Conservation (phyloP, 1,284 basidiomycete species). For the Pseudozyma thailandica region DNA sequence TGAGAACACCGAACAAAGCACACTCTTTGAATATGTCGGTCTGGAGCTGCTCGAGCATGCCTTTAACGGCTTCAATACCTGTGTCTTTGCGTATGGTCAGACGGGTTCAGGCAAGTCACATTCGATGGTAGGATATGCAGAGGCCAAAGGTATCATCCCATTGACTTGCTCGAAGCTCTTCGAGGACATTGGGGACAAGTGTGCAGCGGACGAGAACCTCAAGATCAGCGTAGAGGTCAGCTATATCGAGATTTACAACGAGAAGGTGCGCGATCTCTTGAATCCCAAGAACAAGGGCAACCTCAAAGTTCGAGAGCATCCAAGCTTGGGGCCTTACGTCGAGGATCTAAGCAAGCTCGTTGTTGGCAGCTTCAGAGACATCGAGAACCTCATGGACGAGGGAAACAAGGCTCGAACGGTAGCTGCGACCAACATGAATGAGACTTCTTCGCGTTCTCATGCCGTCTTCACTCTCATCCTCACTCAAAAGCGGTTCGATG, state of each 20-base stretch:
- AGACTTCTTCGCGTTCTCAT: conserved; percentile 62
- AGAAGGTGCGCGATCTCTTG: conserved; percentile 92
- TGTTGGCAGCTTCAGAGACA: conserved; percentile 89
- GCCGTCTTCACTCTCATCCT: conserved; percentile 63
- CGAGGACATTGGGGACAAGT: conserved; percentile 77
- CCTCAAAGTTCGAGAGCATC: conserved; percentile 94
- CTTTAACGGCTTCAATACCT: conserved; percentile 94
- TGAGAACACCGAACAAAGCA: conserved; percentile 71
- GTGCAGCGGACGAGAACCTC: conserved; percentile 76
- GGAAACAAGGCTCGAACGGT: conserved; percentile 82
- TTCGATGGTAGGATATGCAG: conserved; percentile 73
- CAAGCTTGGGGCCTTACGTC: conserved; percentile 84
- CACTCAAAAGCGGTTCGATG: conserved; percentile 56
- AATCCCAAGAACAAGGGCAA: conserved; percentile 98
- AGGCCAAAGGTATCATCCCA: conserved; percentile 97
- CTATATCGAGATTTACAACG: conserved; percentile 85
- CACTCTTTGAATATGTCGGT: conserved; percentile 92
- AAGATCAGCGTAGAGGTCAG: conserved; percentile 93
- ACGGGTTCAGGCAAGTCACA: conserved; percentile 61
- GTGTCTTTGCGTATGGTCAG: conserved; percentile 65
- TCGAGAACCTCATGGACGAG: conserved; percentile 99
- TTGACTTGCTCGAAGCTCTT: conserved; percentile 94
- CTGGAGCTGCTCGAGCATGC: conserved; percentile 93
- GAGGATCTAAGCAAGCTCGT: conserved; percentile 94
- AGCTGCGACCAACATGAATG: conserved; percentile 66